phyloP scores from a whole-genome alignment of 2,329 filamentous ascomycete genomes.

The Ciborinia camelliae region DNA sequence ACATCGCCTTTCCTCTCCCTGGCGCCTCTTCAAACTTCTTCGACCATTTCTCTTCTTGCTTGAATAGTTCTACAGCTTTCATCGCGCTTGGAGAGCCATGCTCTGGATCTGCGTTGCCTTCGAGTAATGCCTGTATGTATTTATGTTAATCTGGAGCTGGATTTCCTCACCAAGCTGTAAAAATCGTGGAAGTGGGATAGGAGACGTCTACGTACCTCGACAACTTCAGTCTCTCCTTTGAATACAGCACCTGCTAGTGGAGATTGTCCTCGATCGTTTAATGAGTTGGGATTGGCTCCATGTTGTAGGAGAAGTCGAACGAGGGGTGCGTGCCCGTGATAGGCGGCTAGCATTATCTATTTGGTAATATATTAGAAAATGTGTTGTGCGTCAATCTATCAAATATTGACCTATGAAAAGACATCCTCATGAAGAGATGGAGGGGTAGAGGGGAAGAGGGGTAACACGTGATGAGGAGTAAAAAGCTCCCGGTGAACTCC shows the following conservation, averaged over 20 bases:
- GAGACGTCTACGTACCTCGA: conserved; percentile 45
- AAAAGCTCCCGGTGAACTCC: background rate
- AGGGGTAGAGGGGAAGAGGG: background rate
- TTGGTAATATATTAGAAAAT: background rate
- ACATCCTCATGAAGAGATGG: background rate
- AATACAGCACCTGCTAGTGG: conserved; percentile 70
- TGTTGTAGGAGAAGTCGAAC: conserved; percentile 58
- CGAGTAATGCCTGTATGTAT: conserved; percentile 42
- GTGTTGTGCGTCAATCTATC: too few relatives aligned
- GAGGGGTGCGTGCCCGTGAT: conserved; percentile 62
- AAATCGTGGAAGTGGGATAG: conserved; percentile 60
- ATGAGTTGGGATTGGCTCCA: conserved; percentile 62
- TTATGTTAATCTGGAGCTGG: background rate
- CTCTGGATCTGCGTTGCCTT: conserved; percentile 54
- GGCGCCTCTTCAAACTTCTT: conserved; percentile 48
- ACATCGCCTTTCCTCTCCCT: conserved; percentile 46
- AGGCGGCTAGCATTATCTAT: conserved; percentile 69
- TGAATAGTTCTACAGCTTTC: conserved; percentile 50
- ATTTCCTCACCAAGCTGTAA: conserved; percentile 50
- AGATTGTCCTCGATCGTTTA: conserved; percentile 68
- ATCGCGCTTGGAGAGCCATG: conserved; percentile 49
- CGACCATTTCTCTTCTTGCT: conserved; percentile 50
- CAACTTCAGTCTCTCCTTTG: conserved; percentile 63
- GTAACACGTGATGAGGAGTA: background rate
- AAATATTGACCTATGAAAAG: too few relatives aligned